Percentiles rank a stretch among this genome's conserved stretches.
phyloP scores from a whole-genome alignment of 805 yeast species.

The Komagataella populi region DNA sequence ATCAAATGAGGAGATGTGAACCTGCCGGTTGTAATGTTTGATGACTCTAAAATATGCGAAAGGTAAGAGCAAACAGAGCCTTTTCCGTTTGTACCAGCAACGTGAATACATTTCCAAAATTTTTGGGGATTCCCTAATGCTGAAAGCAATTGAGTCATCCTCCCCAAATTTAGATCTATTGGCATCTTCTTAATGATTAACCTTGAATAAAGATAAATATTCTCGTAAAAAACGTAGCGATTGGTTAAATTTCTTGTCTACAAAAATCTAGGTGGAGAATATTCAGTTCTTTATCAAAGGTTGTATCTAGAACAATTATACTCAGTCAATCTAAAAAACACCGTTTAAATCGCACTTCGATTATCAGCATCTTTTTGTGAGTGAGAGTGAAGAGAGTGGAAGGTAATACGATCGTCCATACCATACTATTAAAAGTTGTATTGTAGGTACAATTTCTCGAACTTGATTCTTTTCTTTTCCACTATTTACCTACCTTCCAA shows the following conservation, averaged over 20 bases:
- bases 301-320: too few relatives aligned
- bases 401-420: not conserved
- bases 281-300: too few relatives aligned
- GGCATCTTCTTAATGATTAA: conserved; percentile 17
- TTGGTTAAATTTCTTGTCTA: too few relatives aligned
- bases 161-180: conserved; percentile 44
- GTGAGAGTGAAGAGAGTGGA: not conserved
- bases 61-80: conserved; percentile 86
- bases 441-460: not conserved
- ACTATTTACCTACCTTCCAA: not conserved
- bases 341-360: too few relatives aligned
- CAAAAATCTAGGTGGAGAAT: too few relatives aligned
- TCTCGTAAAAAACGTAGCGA: too few relatives aligned
- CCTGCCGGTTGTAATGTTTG: conserved; percentile 47
- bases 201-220: too few relatives aligned
- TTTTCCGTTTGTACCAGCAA: conserved; percentile 96
- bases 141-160: conserved; percentile 31
- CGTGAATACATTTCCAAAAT: conserved; percentile 57
- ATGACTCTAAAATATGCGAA: conserved; percentile 42
- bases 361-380: too few relatives aligned
- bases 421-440: too few relatives aligned
- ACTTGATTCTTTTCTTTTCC: not conserved
- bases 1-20: conserved; percentile 86
- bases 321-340: too few relatives aligned
- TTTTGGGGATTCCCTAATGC: conserved; percentile 59